Percentiles rank a stretch among this genome's conserved stretches.
Evolutionary conservation across 2,329 filamentous ascomycete genomes (phyloP).

Genomic region (Raffaelea arxii): DNA sequence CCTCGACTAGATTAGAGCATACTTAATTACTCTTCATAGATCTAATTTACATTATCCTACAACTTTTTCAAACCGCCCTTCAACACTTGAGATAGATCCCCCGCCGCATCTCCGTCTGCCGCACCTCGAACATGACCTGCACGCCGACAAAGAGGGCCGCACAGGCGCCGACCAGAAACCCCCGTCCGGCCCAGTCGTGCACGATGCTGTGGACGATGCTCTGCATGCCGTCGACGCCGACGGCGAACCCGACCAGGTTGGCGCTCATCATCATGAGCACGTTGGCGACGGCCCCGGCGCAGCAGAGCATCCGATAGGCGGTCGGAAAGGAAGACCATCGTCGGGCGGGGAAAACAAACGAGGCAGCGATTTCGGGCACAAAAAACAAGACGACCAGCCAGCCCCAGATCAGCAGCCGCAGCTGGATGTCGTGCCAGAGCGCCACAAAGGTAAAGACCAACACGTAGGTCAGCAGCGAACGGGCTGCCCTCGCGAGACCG

Average conservation of each 20-base stretch:
- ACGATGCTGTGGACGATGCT: constrained; percentile 68
- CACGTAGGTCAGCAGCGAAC: constrained; percentile 65
- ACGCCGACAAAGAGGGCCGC: constrained; percentile 71
- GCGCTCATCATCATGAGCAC: constrained; percentile 92
- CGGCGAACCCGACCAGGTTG: constrained; percentile 89
- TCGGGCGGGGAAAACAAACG: constrained; percentile 59
- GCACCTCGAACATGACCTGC: constrained; percentile 94
- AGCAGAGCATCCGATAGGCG: constrained; percentile 70
- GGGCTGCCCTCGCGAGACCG: constrained; percentile 35
- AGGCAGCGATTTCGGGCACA: constrained; percentile 71
- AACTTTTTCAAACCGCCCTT: constrained; percentile 1
- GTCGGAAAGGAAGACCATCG: constrained; percentile 63
- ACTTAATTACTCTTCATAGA: too few species aligned
- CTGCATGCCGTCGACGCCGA: constrained; percentile 80
- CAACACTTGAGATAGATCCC: constrained; percentile 75
- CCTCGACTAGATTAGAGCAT: too few species aligned
- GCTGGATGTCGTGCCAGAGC: constrained; percentile 93
- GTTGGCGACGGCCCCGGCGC: constrained; percentile 71
- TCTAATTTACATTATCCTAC: too few species aligned
- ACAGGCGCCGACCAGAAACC: constrained; percentile 65
- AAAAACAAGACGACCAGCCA: constrained; percentile 96
- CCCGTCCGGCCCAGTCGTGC: constrained; percentile 57
- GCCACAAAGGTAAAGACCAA: constrained; percentile 94
- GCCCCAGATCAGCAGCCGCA: constrained; percentile 86
- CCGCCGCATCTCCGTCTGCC: constrained; percentile 72